phyloP scores from a whole-genome alignment of 148 eudicot species.

The Cornus controversa region DNA sequence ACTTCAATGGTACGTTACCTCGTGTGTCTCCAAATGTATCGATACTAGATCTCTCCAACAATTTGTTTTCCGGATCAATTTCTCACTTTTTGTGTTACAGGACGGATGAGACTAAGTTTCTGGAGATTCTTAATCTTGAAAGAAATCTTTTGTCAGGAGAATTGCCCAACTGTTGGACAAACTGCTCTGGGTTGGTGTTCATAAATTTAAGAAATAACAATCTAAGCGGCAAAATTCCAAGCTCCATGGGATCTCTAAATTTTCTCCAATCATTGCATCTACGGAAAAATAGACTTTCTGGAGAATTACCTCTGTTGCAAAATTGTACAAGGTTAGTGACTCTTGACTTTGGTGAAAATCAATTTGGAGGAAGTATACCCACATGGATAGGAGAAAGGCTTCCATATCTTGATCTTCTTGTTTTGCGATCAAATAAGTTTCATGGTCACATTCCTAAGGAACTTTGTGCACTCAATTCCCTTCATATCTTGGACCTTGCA shows the following conservation, averaged over 20 bases:
- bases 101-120: no score
- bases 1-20: background rate
- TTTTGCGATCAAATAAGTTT: background rate
- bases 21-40: background rate
- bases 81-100: background rate
- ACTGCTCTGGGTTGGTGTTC: background rate
- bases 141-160: background rate
- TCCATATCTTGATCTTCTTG: background rate
- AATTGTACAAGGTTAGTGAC: background rate
- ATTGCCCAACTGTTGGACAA: background rate
- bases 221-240: background rate
- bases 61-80: background rate
- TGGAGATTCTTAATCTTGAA: background rate
- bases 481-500: background rate
- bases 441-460: background rate
- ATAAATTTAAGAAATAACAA: background rate
- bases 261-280: background rate
- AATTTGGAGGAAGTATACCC: conserved; percentile 14
- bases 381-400: conserved; percentile 15
- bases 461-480: background rate
- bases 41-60: background rate
- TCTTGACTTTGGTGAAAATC: conserved; percentile 11
- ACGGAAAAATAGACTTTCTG: background rate
- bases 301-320: conserved; percentile 6
- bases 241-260: background rate